These are phyloP conservation scores for Curvularia spicifera DNA, from an alignment of 2,329 filamentous ascomycete species.

Conservation along the genomic window DNA sequence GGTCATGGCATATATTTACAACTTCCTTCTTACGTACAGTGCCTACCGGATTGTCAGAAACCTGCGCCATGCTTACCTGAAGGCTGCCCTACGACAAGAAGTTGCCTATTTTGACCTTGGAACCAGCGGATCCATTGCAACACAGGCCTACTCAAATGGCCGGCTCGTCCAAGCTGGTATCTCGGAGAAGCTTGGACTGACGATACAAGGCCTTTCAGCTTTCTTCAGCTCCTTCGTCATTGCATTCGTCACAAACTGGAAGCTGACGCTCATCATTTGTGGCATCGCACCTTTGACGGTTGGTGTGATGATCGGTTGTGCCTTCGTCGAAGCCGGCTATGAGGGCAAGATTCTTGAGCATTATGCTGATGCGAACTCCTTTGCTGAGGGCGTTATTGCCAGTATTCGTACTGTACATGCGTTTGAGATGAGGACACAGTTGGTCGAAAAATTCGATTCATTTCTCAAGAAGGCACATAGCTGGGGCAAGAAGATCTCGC, in stretches of 20 bases:
- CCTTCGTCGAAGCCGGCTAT: slow-evolving; percentile 21
- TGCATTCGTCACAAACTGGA: slow-evolving; percentile 89
- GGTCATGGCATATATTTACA: slow-evolving; percentile 20
- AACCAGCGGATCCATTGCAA: slow-evolving; percentile 24
- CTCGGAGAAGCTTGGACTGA: slow-evolving; percentile 48
- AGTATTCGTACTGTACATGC: slow-evolving; percentile 58
- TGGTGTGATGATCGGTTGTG: slow-evolving; percentile 43
- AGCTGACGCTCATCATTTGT: slow-evolving; percentile 75
- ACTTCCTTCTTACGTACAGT: slow-evolving; percentile 18
- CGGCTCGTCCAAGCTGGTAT: slow-evolving; percentile 16
- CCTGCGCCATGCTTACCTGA: slow-evolving; percentile 19
- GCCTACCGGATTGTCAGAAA: slow-evolving; percentile 20
- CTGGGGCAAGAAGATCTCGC: slow-evolving; percentile 63
- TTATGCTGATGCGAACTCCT: slow-evolving; percentile 9
- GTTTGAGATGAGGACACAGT: slow-evolving; percentile 62
- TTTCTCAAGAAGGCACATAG: slow-evolving; percentile 57
- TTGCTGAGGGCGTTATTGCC: slow-evolving; percentile 18
- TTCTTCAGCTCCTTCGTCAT: slow-evolving; percentile 91
- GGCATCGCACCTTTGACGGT: slow-evolving; percentile 2
- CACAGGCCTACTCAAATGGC: slow-evolving; percentile 15
- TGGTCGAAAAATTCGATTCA: slow-evolving; percentile 64
- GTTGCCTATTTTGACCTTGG: slow-evolving; percentile 34
- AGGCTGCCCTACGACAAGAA: slow-evolving; percentile 31
- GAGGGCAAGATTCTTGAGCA: slow-evolving; percentile 9
- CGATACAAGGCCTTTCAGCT: slow-evolving; percentile 46